Conservation (phyloP, 768 basidiomycete genomes). For the Amanita thiersii region DNA sequence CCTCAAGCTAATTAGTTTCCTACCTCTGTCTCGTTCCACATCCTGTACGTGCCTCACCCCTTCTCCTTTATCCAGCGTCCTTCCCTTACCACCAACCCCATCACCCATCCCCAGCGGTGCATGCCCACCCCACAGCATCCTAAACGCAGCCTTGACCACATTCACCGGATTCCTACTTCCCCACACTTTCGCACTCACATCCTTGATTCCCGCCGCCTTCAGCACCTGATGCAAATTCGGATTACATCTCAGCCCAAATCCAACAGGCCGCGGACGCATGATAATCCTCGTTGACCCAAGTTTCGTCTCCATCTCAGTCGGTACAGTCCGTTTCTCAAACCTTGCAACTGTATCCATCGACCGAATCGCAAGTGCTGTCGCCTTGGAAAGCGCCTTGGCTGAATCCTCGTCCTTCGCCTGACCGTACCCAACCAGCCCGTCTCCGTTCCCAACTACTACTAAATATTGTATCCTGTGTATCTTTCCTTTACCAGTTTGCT, state of each 20-base stretch:
- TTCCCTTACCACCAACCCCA: conserved; percentile 66
- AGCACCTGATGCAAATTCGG: conserved; percentile 84
- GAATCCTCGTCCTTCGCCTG: conserved; percentile 67
- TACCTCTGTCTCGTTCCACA: conserved; percentile 76
- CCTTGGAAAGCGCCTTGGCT: conserved; percentile 44
- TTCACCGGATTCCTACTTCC: conserved; percentile 82
- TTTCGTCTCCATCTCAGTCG: conserved; percentile 83
- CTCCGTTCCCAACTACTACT: conserved; percentile 74
- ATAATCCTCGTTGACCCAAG: conserved; percentile 77
- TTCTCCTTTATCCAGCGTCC: conserved; percentile 64
- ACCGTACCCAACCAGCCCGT: conserved; percentile 78
- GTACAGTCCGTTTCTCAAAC: conserved; percentile 93
- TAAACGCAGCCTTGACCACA: conserved; percentile 79
- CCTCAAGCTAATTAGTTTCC: conserved; percentile 64
- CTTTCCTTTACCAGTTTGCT: conserved; percentile 94
- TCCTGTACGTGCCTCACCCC: conserved; percentile 63
- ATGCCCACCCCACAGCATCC: conserved; percentile 81
- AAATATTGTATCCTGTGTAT: conserved; percentile 54
- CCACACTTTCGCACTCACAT: conserved; percentile 92
- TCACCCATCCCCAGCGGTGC: conserved; percentile 77
- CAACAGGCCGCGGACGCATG: conserved; percentile 75
- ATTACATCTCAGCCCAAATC: conserved; percentile 88
- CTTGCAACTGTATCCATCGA: conserved; percentile 91
- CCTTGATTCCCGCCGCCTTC: conserved; percentile 92
- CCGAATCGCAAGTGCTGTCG: conserved; percentile 63